Conservation (phyloP, 345 rosid genomes). For the Lepidium aucheri region DNA sequence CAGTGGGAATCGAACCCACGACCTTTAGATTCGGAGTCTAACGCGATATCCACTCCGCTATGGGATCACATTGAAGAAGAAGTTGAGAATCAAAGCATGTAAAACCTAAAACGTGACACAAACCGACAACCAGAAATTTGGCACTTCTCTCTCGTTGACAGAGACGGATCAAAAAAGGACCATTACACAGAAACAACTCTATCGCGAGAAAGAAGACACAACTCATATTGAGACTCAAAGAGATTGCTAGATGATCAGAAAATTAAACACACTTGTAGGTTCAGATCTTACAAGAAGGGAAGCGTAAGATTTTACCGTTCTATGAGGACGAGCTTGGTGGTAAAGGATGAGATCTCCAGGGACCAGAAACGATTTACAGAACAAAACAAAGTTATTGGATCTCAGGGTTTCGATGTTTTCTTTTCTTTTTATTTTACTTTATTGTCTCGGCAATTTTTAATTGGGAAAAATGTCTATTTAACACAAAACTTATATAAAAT, state of each 20-base stretch:
- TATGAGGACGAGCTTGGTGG: not conserved
- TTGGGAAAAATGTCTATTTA: too few relatives aligned
- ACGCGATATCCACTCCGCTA: slow-evolving; percentile 99
- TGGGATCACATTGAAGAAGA: slow-evolving; percentile 43
- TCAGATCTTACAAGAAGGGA: not conserved
- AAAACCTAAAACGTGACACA: slow-evolving; percentile 21
- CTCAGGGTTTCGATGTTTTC: slow-evolving; percentile 2
- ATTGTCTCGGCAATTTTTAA: not conserved
- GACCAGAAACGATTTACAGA: slow-evolving; percentile 7
- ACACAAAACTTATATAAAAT: too few relatives aligned
- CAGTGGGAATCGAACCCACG: slow-evolving; percentile 99
- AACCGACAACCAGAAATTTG: slow-evolving; percentile 14
- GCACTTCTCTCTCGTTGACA: slow-evolving; percentile 12
- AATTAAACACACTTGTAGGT: not conserved
- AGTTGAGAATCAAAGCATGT: not conserved
- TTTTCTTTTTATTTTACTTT: not conserved
- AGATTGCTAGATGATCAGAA: slow-evolving; percentile 6
- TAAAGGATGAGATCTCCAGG: slow-evolving; percentile 10
- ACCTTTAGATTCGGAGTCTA: slow-evolving; percentile 99
- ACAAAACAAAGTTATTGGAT: not conserved
- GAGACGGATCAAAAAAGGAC: slow-evolving; percentile 13
- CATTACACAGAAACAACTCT: not conserved
- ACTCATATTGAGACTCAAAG: not conserved
- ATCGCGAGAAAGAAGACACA: not conserved
- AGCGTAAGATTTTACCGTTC: slow-evolving; percentile 6